phyloP scores from a whole-genome alignment of 345 rosid genomes.

The Pistacia atlantica region DNA sequence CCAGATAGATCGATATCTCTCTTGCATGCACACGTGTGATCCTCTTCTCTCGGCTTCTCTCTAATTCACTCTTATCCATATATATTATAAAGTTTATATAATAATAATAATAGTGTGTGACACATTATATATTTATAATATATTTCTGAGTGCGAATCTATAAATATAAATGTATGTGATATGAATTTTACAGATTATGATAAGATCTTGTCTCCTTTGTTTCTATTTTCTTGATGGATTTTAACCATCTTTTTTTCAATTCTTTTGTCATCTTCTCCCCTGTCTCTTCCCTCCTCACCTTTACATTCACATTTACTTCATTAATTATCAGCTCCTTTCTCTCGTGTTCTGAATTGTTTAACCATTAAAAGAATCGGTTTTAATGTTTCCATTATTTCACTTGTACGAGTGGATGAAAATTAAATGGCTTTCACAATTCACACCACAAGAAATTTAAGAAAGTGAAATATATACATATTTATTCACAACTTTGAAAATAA shows the following conservation, averaged over 20 bases:
- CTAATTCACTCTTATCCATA: background rate
- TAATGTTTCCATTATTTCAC: background rate
- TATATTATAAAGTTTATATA: background rate
- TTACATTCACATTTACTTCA: background rate
- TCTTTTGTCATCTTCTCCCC: background rate
- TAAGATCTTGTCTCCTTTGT: constrained; percentile 31
- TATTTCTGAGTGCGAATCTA: background rate
- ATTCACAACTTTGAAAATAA: too few species aligned
- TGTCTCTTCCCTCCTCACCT: background rate
- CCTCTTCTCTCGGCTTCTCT: background rate
- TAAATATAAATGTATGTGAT: background rate
- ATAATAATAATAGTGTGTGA: background rate
- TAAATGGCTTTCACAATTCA: background rate
- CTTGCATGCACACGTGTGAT: constrained; percentile 16
- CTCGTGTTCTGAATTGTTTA: background rate
- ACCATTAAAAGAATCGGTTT: background rate
- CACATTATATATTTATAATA: background rate
- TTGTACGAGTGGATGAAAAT: background rate
- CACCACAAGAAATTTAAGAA: background rate
- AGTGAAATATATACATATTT: background rate
- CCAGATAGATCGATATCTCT: constrained; percentile 2
- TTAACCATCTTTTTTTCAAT: background rate
- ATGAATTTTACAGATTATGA: constrained; percentile 12
- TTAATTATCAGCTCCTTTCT: background rate
- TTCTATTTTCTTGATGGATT: too few species aligned